Conservation (phyloP, 1,139 yeast genomes). For the Zygoascus hellenicus region DNA sequence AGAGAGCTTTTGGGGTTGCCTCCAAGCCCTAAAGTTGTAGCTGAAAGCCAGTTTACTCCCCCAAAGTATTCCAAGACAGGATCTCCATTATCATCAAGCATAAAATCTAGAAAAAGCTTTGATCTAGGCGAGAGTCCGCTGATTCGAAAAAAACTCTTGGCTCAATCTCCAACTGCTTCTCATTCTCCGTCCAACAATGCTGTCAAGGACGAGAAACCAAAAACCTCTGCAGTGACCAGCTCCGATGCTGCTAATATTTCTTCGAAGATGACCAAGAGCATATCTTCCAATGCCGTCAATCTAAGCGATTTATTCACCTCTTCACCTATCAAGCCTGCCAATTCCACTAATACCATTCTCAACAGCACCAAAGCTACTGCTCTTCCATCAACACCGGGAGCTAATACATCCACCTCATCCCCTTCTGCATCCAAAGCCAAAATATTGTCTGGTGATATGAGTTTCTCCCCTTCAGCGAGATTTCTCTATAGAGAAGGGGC, state of each 20-base stretch:
- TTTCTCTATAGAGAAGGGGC: slow-evolving; percentile 2
- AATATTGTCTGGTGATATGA: neutral
- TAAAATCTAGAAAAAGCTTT: neutral
- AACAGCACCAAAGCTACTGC: no score
- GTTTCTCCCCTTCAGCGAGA: neutral
- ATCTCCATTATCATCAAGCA: neutral
- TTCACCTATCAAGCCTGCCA: slow-evolving; percentile 1
- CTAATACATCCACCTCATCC: neutral
- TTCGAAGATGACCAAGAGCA: neutral
- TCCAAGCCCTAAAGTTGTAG: slow-evolving; percentile 23
- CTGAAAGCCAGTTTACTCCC: slow-evolving; percentile 25
- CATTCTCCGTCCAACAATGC: neutral
- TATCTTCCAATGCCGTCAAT: neutral
- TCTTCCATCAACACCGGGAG: neutral
- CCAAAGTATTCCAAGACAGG: slow-evolving; percentile 27
- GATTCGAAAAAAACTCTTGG: neutral
- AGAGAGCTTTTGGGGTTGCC: slow-evolving; percentile 41
- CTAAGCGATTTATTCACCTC: neutral
- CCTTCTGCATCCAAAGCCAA: slow-evolving; percentile 2
- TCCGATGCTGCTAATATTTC: neutral
- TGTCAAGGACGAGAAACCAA: neutral
- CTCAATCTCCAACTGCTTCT: neutral
- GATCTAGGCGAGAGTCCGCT: slow-evolving; percentile 1
- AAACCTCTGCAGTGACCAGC: neutral
- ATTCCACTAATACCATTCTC: neutral